Evolutionary conservation across 768 basidiomycete species (phyloP), one percentile per base, ranked within the genome.

Genomic region (Terana coerulea): DNA sequence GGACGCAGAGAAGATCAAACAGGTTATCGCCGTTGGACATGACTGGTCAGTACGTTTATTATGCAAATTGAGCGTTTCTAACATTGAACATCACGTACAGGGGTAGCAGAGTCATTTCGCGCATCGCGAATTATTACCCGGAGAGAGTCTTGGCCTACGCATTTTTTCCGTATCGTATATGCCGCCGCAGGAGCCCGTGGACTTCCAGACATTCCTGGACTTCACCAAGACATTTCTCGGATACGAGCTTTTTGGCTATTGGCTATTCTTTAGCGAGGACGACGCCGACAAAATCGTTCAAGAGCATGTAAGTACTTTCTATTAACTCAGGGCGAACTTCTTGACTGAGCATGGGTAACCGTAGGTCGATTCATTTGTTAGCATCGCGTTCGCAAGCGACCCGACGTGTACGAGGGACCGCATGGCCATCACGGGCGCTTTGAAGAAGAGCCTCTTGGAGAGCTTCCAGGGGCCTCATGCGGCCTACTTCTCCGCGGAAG

Each of bases 181-280:
- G 11, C 62, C 67, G 0, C 68, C 69, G 1, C 40, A 43, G 14
- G 54, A 53, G 2, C 59, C 64, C 29, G 60, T 66, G 19, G 63
- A 71, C 19, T 40, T 67, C 26, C 53, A 66, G 12, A 19, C 11
- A 33, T 6, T 65, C 21, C 56, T 70, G 24, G 63, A 64, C 37
- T 47, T 56, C 24, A 59, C 64, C 30, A 61, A 59, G 47, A 14
- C 17, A 22, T 35, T 34, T 15, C 54, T 65, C 45, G 73, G 73
- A 15, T 66, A 64, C 21, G 73, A 75, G 15, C 46, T 71, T 12
- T 57, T 68, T 47, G 76, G 75, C 5, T 78, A 75, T 53, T 76
- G 73, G 73, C 57, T 56, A 43, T 73, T 70, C 49, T 60, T 76
- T 31, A 53, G 50, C 3, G 56, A 58, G 36, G 65, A 67, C 10